A percentile compares a stretch with the other conserved stretches of the same genome.
Evolutionary conservation across 2,329 filamentous ascomycete species (phyloP).

Genomic region (Claviceps digitariae): DNA sequence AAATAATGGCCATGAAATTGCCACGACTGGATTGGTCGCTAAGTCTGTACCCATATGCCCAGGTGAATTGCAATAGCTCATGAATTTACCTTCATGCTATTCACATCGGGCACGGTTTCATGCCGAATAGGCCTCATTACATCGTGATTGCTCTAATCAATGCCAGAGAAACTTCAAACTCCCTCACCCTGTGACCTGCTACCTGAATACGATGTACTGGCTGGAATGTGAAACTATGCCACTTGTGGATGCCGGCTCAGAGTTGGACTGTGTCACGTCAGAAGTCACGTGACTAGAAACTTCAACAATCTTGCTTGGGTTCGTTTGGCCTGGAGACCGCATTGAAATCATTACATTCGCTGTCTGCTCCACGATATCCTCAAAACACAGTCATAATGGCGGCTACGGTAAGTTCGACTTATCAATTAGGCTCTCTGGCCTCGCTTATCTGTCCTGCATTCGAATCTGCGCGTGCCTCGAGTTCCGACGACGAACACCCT

Average conservation of each 20-base stretch:
- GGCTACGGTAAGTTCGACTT: conserved; percentile 43
- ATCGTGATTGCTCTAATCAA: not conserved
- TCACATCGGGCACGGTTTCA: not conserved
- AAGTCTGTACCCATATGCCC: not conserved
- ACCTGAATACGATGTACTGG: no score
- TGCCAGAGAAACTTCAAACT: not conserved
- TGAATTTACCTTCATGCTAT: not conserved
- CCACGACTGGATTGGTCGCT: not conserved
- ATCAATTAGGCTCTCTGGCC: not conserved
- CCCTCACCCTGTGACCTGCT: no score
- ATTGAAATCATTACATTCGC: conserved; percentile 33
- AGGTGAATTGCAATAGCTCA: not conserved
- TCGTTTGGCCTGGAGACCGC: conserved; percentile 33
- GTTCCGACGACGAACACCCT: not conserved
- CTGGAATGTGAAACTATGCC: not conserved
- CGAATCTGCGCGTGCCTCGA: not conserved
- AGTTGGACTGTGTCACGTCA: not conserved
- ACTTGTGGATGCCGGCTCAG: not conserved
- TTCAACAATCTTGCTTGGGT: conserved; percentile 17
- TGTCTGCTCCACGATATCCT: conserved; percentile 34
- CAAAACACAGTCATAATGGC: conserved; percentile 45
- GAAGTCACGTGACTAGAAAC: conserved; percentile 20
- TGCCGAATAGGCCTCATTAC: not conserved
- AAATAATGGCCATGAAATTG: not conserved
- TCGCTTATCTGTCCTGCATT: not conserved